Evolutionary conservation across 2,329 filamentous ascomycete species (phyloP), one percentile per base, ranked within the genome.

Genomic region (Pseudocercospora fijiensis): DNA sequence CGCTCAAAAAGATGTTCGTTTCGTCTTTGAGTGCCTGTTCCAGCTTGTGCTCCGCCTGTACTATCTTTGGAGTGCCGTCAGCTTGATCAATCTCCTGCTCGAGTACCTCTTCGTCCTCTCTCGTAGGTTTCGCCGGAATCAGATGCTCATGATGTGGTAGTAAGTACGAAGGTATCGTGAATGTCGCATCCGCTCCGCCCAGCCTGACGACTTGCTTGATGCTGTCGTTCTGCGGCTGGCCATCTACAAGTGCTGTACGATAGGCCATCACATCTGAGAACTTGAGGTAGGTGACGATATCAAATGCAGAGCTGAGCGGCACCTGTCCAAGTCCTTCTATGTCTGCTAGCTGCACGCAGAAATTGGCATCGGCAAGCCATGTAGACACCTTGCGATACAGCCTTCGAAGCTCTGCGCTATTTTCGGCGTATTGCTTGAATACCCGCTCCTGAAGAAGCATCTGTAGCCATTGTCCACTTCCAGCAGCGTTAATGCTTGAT

Each of bases 141-240:
- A 85, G 72, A 68, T 85, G 83, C 63, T 85, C 83, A 67, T 85
- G 83, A 66, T 84, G 83, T 5, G 83, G 83, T 5, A 85, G 76
- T 1, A 85, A 71, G 67, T 78, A 83, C 5, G 76, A 78, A 0
- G 83, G 83, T 9, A 85, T 75, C 2, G 76, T 75, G 56, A 85
- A 78, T 0, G 78, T 77, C 0, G 80, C 81, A 63, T 85, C 82
- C 26, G 81, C 81, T 6, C 83, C 83, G 20, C 80, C 82, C 0
- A 85, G 73, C 24, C 80, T 77, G 6, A 84, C 75, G 1, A 85
- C 82, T 68, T 84, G 80, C 27, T 78, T 78, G 9, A 83, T 73
- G 8, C 77, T 73, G 7, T 78, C 76, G 18, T 78, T 74, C 56
- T 79, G 73, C 5, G 78, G 78, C 30, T 56, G 16, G 18, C 53